Base-by-base conservation (phyloP, 208 protist genomes). In the Sergeia podlipaevii region DNA sequence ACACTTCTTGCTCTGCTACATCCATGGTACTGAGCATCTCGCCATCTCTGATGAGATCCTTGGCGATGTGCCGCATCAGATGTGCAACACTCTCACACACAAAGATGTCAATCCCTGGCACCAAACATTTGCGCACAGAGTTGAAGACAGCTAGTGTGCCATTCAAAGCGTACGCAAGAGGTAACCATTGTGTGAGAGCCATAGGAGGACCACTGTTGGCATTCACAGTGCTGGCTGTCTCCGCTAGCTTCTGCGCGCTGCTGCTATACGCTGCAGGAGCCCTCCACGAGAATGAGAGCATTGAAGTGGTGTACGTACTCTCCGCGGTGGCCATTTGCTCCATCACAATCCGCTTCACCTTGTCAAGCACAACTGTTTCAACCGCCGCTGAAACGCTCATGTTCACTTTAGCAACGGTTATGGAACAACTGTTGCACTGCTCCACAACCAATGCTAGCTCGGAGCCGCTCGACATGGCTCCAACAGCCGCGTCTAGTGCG, bases 131-230 rank as follows among this genome's bases (percentile, higher is more conserved):
- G 38, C 80, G 80, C 20, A 91, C 74, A 20, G 67, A 46, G 60
- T 95, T 95, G 57, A 88, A 84, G 43, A 80, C 74, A 23, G 72
- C 58, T 17, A 91, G 66, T 13, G 80, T 34, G 27, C 87, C 87
- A 56, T 95, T 95, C 18, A 95, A 47, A 5, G 81, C 83, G 60
- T 91, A 91, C 11, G 87, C 80, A 23, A 95, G 71, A 26, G 87
- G 87, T 20, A 87, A 67, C 72, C 72, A 89, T 47, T 84, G 66
- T 36, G 75, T 37, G 38, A 95, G 77, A 43, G 55, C 46, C 36
- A 69, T 45, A 17, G 70, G 59, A 21, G 67, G 65, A 7, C 11
- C 6, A 6, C 30, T 8, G 46, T n/a, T 13, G n/a, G 13, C 30
- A 17, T 4, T 17, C 3, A 23, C 10, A 11, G 7, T 4, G 5